Evolutionary conservation across 345 rosid species (phyloP), one percentile per base, ranked within the genome.

Genomic region (Brassica nigra): DNA sequence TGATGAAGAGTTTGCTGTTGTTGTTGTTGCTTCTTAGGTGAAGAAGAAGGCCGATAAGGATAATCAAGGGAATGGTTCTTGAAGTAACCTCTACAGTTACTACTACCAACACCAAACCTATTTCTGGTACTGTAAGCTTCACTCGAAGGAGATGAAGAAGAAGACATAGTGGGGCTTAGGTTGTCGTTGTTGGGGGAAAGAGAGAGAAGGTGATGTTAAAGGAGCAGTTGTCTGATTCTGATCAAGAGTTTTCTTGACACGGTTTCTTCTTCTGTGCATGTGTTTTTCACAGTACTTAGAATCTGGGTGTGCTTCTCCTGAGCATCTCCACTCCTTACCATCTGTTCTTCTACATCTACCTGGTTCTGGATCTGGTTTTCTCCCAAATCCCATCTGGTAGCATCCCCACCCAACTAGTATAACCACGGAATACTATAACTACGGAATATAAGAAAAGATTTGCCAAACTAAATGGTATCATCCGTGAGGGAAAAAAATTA

Each of bases 301-400:
- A 54, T 90, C 95, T 20, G 90, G 93, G 71, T 85, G 87, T 52
- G 97, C 96, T 74, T 94, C 97, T 70, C 91, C 92, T 33, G 98
- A 88, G 82, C 98, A 94, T 78, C 98, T 90, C 98, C 98, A 93
- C 80, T 93, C 91, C 80, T 91, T 93, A 4, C 98, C 98, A 86
- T 93, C 98, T 70, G 98, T 94, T 92, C 98, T 92, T 82, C 96
- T 90, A 85, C 98, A 94, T 55, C 98, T 86, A 42, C 98, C 98
- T 63, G 98, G 98, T 69, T 94, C 98, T 31, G 96, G 97, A 82
- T 94, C 98, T 82, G 84, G 80, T 82, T 89, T 94, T 81, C 90
- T 91, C 76, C 95, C 94, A 78, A 73, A 87, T 30, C 97, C 98
- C 87, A 86, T 82, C 83, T 90, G 97, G 79, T 86, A 90, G 84